Evolutionary conservation across 345 rosid species (phyloP).

Genomic region (Clausena lansium): DNA sequence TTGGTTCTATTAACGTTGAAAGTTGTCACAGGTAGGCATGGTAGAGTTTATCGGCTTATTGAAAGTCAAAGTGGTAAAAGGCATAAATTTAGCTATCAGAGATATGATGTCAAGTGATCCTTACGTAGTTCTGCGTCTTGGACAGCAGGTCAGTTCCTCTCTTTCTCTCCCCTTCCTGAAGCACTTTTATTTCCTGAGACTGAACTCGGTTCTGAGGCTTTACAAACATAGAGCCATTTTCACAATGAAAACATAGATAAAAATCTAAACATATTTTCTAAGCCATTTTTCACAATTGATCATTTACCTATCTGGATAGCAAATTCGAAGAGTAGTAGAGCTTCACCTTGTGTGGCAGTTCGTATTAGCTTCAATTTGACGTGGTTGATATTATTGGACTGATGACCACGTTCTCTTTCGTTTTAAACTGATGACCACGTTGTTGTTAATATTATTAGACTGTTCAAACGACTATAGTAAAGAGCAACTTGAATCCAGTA

Average conservation of each 20-base stretch:
- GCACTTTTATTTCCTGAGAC: background rate
- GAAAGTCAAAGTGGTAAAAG: conserved; percentile 71
- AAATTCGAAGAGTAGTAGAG: background rate
- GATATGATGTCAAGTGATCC: conserved; percentile 98
- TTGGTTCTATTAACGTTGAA: conserved; percentile 16
- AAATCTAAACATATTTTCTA: background rate
- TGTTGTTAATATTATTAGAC: conserved; percentile 36
- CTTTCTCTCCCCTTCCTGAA: background rate
- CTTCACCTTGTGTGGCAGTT: background rate
- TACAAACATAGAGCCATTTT: background rate
- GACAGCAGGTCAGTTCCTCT: conserved; percentile 65
- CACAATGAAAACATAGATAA: background rate
- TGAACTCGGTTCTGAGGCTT: background rate
- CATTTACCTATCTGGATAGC: background rate
- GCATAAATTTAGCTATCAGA: conserved; percentile 76
- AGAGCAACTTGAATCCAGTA: conserved; percentile 73
- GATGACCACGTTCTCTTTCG: background rate
- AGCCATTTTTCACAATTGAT: background rate
- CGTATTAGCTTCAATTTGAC: background rate
- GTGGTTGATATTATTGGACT: background rate
- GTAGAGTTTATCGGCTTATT: conserved; percentile 84
- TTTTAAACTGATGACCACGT: background rate
- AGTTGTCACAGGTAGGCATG: conserved; percentile 67
- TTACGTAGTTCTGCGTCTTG: conserved; percentile 74
- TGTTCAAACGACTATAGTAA: conserved; percentile 47